phyloP scores from a whole-genome alignment of 2,329 filamentous ascomycete genomes.

The Diplocarpon mali region DNA sequence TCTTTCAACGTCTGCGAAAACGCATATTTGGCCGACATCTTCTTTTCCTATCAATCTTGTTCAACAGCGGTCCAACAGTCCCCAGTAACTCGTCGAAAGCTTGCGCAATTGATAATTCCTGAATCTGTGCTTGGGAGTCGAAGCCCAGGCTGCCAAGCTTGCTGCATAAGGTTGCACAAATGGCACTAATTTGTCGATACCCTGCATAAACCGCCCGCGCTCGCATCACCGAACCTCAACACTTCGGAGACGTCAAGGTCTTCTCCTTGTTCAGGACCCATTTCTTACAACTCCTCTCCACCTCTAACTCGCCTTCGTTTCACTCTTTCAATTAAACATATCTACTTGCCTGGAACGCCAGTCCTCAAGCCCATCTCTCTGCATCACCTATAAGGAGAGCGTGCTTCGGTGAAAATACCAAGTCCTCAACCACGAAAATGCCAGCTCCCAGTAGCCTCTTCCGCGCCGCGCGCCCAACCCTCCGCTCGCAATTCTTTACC shows the following conservation, averaged over 20 bases:
- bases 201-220: conserved; percentile 6
- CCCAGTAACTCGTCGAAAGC: no score
- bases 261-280: not conserved
- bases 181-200: conserved; percentile 8
- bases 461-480: conserved; percentile 42
- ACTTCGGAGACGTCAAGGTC: conserved; percentile 1
- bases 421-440: conserved; percentile 9
- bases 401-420: not conserved
- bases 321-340: no score
- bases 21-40: conserved; percentile 86
- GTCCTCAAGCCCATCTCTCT: not conserved
- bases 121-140: not conserved
- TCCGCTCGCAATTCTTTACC: conserved; percentile 38
- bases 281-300: conserved; percentile 2
- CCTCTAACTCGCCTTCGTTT: not conserved
- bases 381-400: not conserved
- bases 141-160: conserved; percentile 10
- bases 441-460: conserved; percentile 31
- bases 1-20: conserved; percentile 86
- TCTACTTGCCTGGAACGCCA: not conserved
- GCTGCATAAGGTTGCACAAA: conserved; percentile 15
- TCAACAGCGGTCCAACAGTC: no score
- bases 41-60: conserved; percentile 17
- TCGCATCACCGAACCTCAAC: conserved; percentile 1
- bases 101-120: conserved; percentile 6